phyloP scores from a whole-genome alignment of 495 filamentous ascomycete species.

The Podospora tetraspora region DNA sequence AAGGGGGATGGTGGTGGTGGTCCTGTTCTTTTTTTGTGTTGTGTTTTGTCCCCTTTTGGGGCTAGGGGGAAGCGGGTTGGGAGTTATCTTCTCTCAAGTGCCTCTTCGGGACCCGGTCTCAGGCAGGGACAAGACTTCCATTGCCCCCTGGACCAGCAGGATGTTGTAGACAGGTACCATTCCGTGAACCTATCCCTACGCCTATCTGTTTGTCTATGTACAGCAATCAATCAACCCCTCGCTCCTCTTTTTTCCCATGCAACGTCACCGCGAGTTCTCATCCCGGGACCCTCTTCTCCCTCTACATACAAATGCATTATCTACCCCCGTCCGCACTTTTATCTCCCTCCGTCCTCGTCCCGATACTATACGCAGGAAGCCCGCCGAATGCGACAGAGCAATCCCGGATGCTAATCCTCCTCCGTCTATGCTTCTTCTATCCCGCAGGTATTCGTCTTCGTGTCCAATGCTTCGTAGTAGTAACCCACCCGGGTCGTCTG shows the following conservation, averaged over 20 bases:
- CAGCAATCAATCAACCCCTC: neutral
- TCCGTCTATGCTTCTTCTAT: neutral
- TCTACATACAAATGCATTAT: neutral
- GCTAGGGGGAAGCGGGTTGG: too few species aligned
- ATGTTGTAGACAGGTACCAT: conserved; percentile 3
- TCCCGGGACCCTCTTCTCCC: too few species aligned
- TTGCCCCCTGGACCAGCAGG: neutral
- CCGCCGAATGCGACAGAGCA: neutral
- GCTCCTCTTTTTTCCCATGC: neutral
- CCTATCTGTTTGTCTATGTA: conserved; percentile 8
- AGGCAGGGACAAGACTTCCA: neutral
- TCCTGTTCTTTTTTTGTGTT: neutral
- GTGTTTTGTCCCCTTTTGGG: neutral
- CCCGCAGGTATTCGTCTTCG: neutral
- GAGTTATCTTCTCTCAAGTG: neutral
- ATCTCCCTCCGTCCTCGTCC: neutral
- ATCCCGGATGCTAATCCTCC: neutral
- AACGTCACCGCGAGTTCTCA: neutral
- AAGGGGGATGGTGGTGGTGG: neutral
- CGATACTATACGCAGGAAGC: neutral
- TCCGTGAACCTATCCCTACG: conserved; percentile 5
- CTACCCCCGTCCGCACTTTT: neutral
- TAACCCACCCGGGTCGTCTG: neutral
- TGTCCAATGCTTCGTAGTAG: neutral
- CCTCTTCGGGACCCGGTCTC: neutral